phyloP scores from a whole-genome alignment of 352 stramenopile species.

The Phytophthora macrochlamydospora region DNA sequence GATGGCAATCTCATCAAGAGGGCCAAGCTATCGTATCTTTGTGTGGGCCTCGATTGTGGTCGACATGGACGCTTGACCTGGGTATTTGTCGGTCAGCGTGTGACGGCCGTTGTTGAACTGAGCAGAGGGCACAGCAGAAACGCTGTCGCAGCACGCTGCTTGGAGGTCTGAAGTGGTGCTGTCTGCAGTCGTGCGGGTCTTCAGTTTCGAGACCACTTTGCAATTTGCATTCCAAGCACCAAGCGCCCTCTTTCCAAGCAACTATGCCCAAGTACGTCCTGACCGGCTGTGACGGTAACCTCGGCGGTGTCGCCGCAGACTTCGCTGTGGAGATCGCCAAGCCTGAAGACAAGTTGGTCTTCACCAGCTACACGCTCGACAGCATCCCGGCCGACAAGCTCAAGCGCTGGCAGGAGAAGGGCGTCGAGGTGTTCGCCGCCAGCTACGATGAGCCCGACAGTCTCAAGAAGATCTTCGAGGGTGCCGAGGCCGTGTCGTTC shows the following conservation, averaged over 20 bases:
- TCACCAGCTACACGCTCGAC: slow-evolving; percentile 15
- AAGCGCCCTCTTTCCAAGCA: background rate
- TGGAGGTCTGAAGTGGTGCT: no score
- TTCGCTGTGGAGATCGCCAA: slow-evolving; percentile 8
- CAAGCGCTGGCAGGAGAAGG: slow-evolving; percentile 9
- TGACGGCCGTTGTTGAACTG: no score
- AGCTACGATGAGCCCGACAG: slow-evolving; percentile 11
- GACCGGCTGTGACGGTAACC: slow-evolving; percentile 10
- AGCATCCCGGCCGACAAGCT: slow-evolving; percentile 1
- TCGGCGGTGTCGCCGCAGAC: slow-evolving; percentile 8
- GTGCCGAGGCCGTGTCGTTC: slow-evolving; percentile 10
- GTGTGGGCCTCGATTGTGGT: no score
- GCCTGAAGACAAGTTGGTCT: slow-evolving; percentile 7
- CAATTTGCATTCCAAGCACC: background rate
- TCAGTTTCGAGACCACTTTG: background rate
- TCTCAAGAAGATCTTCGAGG: slow-evolving; percentile 11
- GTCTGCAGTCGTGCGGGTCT: no score
- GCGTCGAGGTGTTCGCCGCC: slow-evolving; percentile 1
- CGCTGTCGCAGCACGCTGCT: no score
- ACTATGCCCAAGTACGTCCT: slow-evolving; percentile 15
- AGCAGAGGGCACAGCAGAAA: no score
- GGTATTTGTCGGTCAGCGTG: no score
- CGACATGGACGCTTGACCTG: no score
- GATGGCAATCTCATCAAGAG: no score
- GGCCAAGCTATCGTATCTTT: no score